Percentiles rank a stretch among this genome's conserved stretches.
Conservation (phyloP, 2,329 filamentous ascomycete species). For the Exserohilum turcica region DNA sequence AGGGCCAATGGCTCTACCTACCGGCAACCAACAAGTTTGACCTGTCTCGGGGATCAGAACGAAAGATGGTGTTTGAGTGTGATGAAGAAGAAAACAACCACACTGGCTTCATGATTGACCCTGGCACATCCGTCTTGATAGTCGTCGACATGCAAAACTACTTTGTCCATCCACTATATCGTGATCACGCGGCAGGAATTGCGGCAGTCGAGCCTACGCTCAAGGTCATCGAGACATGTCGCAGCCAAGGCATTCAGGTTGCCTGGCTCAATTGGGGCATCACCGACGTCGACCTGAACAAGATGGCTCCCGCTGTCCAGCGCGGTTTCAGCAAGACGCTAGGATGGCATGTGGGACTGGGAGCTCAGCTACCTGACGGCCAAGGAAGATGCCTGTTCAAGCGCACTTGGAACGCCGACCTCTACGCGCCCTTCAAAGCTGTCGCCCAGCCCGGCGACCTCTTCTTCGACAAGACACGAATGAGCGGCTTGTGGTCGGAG, state of each 20-base stretch:
- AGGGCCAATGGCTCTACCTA: constrained; percentile 50
- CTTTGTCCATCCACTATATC: constrained; percentile 45
- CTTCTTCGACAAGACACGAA: constrained; percentile 52
- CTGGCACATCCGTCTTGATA: constrained; percentile 47
- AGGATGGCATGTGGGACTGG: constrained; percentile 51
- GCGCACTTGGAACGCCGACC: constrained; percentile 51
- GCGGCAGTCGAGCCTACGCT: constrained; percentile 45
- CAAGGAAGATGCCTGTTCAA: constrained; percentile 51
- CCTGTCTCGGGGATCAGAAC: constrained; percentile 45
- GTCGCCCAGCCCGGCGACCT: constrained; percentile 47
- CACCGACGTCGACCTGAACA: constrained; percentile 44
- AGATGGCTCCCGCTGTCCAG: constrained; percentile 51
- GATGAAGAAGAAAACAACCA: constrained; percentile 48
- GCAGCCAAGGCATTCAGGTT: constrained; percentile 49
- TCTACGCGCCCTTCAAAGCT: constrained; percentile 49
- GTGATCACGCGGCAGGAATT: constrained; percentile 36
- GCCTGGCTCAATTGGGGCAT: constrained; percentile 53
- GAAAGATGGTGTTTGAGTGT: constrained; percentile 48
- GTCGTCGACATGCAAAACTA: constrained; percentile 54
- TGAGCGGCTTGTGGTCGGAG: constrained; percentile 51
- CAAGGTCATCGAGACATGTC: constrained; percentile 48
- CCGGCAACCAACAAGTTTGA: constrained; percentile 51
- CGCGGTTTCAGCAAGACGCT: constrained; percentile 50
- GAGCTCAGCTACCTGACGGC: constrained; percentile 44
- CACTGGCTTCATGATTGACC: constrained; percentile 50